phyloP scores from a whole-genome alignment of 2,329 filamentous ascomycete genomes.

The Pseudogymnoascus sp. region DNA sequence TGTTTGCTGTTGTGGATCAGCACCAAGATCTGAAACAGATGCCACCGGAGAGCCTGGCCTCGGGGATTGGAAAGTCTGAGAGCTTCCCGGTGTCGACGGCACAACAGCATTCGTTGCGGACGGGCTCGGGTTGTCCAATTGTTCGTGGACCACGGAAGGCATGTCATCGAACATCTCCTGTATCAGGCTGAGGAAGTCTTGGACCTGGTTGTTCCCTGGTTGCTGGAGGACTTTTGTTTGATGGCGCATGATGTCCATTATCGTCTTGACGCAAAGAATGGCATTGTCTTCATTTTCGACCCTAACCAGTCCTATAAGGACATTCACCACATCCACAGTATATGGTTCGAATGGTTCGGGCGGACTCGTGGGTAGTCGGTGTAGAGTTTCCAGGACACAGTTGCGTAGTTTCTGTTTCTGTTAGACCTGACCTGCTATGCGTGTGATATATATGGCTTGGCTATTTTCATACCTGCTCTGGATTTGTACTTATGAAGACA shows the following conservation, averaged over 20 bases:
- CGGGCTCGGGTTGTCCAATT: constrained; percentile 70
- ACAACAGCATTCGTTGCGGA: constrained; percentile 44
- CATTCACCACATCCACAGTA: constrained; percentile 79
- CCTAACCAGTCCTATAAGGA: constrained; percentile 79
- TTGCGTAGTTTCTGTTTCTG: constrained; percentile 69
- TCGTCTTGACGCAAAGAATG: constrained; percentile 94
- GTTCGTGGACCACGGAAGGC: constrained; percentile 89
- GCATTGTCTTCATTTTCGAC: constrained; percentile 98
- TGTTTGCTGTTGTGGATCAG: constrained; percentile 71
- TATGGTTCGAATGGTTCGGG: constrained; percentile 79
- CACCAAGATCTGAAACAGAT: constrained; percentile 69
- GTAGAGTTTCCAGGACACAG: constrained; percentile 87
- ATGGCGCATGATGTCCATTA: constrained; percentile 92
- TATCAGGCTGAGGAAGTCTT: constrained; percentile 83
- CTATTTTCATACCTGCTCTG: constrained; percentile 63
- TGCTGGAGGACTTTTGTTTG: constrained; percentile 70
- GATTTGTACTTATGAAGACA: constrained; percentile 82
- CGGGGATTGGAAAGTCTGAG: constrained; percentile 73
- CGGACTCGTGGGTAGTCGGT: constrained; percentile 68
- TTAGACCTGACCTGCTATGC: neutral
- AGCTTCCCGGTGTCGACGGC: constrained; percentile 57
- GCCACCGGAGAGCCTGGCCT: constrained; percentile 83
- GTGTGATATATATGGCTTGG: constrained; percentile 8
- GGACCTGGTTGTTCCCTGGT: constrained; percentile 55
- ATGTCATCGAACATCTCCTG: constrained; percentile 94